A percentile compares a stretch with the other conserved stretches of the same genome.
Evolutionary conservation across 768 basidiomycete species (phyloP).

Genomic region (Suillus brevipes): DNA sequence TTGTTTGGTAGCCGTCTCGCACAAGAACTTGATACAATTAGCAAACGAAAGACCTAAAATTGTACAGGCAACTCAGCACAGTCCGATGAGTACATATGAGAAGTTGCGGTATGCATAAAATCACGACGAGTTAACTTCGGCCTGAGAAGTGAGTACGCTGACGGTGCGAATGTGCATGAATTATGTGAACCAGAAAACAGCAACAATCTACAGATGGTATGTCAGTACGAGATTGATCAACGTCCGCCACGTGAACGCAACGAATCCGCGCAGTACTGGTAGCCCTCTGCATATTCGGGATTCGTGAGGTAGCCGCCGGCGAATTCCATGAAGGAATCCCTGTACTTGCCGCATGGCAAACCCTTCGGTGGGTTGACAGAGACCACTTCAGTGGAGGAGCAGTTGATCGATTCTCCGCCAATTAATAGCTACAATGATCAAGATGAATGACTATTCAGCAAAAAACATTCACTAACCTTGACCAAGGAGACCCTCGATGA

Average conservation of each 20-base stretch:
- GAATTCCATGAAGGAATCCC: slow-evolving; percentile 39
- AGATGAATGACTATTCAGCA: background rate
- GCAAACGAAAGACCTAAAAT: background rate
- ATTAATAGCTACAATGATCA: slow-evolving; percentile 42
- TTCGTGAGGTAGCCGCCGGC: slow-evolving; percentile 50
- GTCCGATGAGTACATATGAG: background rate
- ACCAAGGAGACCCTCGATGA: slow-evolving; percentile 48
- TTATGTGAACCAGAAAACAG: background rate
- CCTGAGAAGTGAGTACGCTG: background rate
- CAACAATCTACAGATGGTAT: background rate
- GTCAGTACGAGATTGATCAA: background rate
- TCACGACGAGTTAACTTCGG: background rate
- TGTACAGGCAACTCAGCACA: background rate
- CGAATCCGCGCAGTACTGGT: slow-evolving; percentile 55
- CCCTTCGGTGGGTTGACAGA: slow-evolving; percentile 48
- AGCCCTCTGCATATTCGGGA: slow-evolving; percentile 36
- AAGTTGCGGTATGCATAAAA: background rate
- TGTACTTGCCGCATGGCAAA: slow-evolving; percentile 47
- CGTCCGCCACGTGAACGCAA: slow-evolving; percentile 31
- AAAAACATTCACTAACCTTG: slow-evolving; percentile 39
- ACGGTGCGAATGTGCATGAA: background rate
- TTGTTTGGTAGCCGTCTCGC: background rate
- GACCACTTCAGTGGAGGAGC: slow-evolving; percentile 60
- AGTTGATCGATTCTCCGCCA: slow-evolving; percentile 51
- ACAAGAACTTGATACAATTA: background rate